These are phyloP conservation scores for Taxillus chinensis DNA, from an alignment of 164 flowering plant genomes.

Conservation along the genomic window DNA sequence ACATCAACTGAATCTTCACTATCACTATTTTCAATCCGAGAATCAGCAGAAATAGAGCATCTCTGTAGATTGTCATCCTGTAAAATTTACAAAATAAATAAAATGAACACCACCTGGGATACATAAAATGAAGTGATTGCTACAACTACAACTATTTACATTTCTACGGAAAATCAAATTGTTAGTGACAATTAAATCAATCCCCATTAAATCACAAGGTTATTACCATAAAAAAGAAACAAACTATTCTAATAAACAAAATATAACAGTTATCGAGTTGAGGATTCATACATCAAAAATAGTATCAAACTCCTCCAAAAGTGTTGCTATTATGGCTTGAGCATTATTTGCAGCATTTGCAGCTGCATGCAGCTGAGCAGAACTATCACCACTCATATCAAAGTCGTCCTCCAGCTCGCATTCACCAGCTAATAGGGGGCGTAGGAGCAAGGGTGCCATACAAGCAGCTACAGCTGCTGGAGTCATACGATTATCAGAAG, in stretches of 20 bases:
- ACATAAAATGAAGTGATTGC: too few relatives aligned
- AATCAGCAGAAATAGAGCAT: conserved; percentile 82
- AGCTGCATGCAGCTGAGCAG: conserved; percentile 98
- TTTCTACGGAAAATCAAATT: too few relatives aligned
- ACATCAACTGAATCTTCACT: conserved; percentile 82
- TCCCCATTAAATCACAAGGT: too few relatives aligned
- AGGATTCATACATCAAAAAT: conserved; percentile 69
- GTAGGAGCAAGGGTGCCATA: conserved; percentile 94
- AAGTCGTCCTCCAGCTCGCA: conserved; percentile 92
- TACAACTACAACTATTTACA: too few relatives aligned
- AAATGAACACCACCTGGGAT: background rate
- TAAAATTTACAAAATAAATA: conserved; percentile 9
- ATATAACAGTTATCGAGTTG: background rate
- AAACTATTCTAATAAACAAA: too few relatives aligned
- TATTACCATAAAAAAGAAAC: background rate
- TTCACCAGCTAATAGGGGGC: conserved; percentile 96
- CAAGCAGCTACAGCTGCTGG: conserved; percentile 98
- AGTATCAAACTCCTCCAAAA: conserved; percentile 86
- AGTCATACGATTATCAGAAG: conserved; percentile 89
- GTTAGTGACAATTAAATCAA: too few relatives aligned
- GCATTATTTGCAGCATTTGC: conserved; percentile 99
- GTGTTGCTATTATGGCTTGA: conserved; percentile 75
- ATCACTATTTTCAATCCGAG: conserved; percentile 69
- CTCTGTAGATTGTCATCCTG: conserved; percentile 80
- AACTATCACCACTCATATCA: conserved; percentile 67